Conservation (phyloP, 2,329 filamentous ascomycete genomes). For the Corniculantispora saksenae region DNA sequence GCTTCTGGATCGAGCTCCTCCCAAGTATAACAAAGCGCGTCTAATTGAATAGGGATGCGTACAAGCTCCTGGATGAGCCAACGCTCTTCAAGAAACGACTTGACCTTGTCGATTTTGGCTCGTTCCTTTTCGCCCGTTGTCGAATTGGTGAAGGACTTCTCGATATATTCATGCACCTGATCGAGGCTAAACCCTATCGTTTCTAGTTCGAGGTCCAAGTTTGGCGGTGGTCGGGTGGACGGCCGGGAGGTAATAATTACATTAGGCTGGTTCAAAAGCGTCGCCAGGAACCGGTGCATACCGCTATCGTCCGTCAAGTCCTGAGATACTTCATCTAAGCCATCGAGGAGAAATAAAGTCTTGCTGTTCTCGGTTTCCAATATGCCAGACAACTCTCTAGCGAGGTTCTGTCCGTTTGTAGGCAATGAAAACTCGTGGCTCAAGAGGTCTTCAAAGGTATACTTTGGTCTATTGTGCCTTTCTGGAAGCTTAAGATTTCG, state of each 20-base stretch:
- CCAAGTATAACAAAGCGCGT: conserved; percentile 45
- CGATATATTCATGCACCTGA: background rate
- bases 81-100: conserved; percentile 34
- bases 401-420: conserved; percentile 19
- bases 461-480: conserved; percentile 17
- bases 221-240: conserved; percentile 23
- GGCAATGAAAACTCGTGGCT: conserved; percentile 31
- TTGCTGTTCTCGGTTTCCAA: conserved; percentile 15
- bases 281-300: background rate
- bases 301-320: background rate
- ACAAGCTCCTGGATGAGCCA: conserved; percentile 37
- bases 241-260: conserved; percentile 45
- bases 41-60: conserved; percentile 46
- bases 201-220: conserved; percentile 13
- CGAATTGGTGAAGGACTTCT: conserved; percentile 34
- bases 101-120: conserved; percentile 8
- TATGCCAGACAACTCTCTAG: conserved; percentile 23
- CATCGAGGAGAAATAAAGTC: conserved; percentile 44
- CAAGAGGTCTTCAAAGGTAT: conserved; percentile 30
- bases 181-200: background rate
- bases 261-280: conserved; percentile 20
- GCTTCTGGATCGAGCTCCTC: conserved; percentile 19
- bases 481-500: conserved; percentile 32
- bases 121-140: conserved; percentile 33
- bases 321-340: conserved; percentile 42